Evolutionary conservation across 306 rosid species (phyloP), one percentile per base, ranked within the genome.

Genomic region (Quercus robur): DNA sequence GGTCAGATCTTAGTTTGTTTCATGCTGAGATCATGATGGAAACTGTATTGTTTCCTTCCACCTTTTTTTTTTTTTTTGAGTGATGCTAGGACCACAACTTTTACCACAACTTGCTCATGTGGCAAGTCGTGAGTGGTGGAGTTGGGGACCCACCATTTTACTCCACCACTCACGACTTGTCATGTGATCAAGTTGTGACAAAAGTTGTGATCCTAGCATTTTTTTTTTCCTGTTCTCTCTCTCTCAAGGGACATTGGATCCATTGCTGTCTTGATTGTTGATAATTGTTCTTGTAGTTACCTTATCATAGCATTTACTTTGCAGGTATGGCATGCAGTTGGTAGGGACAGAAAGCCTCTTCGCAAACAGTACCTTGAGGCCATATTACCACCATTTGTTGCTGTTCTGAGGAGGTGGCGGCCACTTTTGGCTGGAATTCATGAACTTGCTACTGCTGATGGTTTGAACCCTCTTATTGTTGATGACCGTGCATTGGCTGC

Each of bases 361-460:
- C 99, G 99, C 38, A 93, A 88, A 76, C 85, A 75, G 83, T 95
- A 95, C 84, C 88, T 95, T 75, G 99, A 95, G 91, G 88, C 92
- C 80, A 89, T 93, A 86, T 76, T 91, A 75, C 97, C 97, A 7
- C 97, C 99, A 64, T 93, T 89, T 89, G 91, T 94, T 75, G 97
- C 94, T 80, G 86, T 95, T 87, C 83, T 93, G 84, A 91, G 99
- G 88, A 93, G 97, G 87, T 95, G 99, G 99, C 81, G 97, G 55
- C 99, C 99, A 51, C 77, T 90, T 82, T 88, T 95, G 88, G 96
- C 97, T 75, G 97, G 94, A 85, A 93, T 93, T 86, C 97, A 93
- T 80, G 99, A 95, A 86, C 98, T 95, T 76, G 94, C 98, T 68
- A 88, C 92, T 81, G 88, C 94, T 72, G 99, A 95, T 84, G 94